Evolutionary conservation across 2,329 filamentous ascomycete genomes (phyloP).

Genomic region (Seiridium unicorne): DNA sequence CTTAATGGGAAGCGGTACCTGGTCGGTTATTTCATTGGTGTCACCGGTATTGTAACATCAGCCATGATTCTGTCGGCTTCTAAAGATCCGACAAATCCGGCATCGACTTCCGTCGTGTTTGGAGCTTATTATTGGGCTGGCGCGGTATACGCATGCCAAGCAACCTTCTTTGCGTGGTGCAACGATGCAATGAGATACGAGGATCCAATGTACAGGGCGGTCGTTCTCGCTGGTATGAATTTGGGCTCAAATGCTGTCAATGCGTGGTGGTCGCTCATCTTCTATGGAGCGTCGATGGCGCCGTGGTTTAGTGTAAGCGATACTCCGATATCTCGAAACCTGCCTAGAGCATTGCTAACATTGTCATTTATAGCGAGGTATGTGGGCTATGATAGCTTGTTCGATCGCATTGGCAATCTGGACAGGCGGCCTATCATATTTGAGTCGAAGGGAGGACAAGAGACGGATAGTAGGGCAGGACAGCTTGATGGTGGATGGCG

Average conservation of each 20-base stretch:
- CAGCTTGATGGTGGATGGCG: not conserved
- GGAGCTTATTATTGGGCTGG: constrained; percentile 71
- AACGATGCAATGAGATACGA: constrained; percentile 68
- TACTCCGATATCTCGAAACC: constrained; percentile 3
- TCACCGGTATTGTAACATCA: constrained; percentile 62
- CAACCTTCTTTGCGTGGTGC: constrained; percentile 74
- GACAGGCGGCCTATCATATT: constrained; percentile 52
- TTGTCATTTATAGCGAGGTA: constrained; percentile 48
- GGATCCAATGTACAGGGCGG: constrained; percentile 59
- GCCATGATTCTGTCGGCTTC: constrained; percentile 59
- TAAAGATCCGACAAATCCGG: constrained; percentile 31
- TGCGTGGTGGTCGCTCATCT: constrained; percentile 71
- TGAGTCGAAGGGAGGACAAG: constrained; percentile 24
- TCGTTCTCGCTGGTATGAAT: constrained; percentile 74
- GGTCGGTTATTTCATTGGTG: constrained; percentile 64
- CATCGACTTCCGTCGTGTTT: constrained; percentile 54
- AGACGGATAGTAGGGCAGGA: not conserved
- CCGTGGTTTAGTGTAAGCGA: constrained; percentile 61
- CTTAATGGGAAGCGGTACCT: constrained; percentile 62
- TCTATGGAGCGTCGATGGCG: constrained; percentile 66
- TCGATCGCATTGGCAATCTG: constrained; percentile 59
- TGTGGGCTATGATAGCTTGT: constrained; percentile 71
- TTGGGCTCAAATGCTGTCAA: constrained; percentile 67
- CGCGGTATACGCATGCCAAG: constrained; percentile 69
- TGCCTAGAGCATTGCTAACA: constrained; percentile 15